A percentile compares a stretch with the other conserved stretches of the same genome.
Conservation (phyloP, 2,329 filamentous ascomycete species). For the Microdochium nivale region DNA sequence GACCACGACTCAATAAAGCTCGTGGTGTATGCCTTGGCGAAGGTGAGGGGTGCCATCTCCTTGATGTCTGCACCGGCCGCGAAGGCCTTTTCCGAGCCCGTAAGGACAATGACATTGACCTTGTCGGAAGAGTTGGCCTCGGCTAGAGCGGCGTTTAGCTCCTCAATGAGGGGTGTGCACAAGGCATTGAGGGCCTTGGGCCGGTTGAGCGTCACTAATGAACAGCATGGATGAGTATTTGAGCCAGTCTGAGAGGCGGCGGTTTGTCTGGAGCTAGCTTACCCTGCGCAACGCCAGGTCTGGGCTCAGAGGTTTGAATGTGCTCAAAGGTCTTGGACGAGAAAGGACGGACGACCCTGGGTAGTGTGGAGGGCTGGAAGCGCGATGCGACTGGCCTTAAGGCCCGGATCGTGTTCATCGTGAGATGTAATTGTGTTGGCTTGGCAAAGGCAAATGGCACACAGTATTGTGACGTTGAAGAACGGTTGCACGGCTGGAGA, state of each 20-base stretch:
- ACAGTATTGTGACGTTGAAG: background rate
- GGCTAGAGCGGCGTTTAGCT: constrained; percentile 73
- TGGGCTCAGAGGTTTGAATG: constrained; percentile 73
- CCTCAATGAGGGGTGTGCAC: constrained; percentile 79
- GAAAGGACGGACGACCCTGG: constrained; percentile 43
- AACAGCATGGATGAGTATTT: background rate
- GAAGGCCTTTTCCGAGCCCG: constrained; percentile 83
- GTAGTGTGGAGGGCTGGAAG: constrained; percentile 48
- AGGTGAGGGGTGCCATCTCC: constrained; percentile 92
- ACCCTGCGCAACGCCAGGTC: constrained; percentile 88
- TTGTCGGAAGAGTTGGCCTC: constrained; percentile 61
- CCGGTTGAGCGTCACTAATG: constrained; percentile 78
- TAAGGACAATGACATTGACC: constrained; percentile 73
- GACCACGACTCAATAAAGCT: constrained; percentile 98
- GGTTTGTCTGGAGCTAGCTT: constrained; percentile 19
- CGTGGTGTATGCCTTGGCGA: constrained; percentile 75
- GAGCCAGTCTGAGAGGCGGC: background rate
- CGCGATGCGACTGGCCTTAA: constrained; percentile 53
- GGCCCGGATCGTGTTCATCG: constrained; percentile 46
- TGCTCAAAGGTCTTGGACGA: constrained; percentile 62
- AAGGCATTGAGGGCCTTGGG: constrained; percentile 95
- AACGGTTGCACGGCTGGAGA: too few species aligned
- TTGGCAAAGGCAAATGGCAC: background rate
- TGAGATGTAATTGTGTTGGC: constrained; percentile 3
- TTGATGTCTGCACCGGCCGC: constrained; percentile 97